Base-by-base conservation (phyloP, 208 protist species). In the Paratrypanosoma confusum region DNA sequence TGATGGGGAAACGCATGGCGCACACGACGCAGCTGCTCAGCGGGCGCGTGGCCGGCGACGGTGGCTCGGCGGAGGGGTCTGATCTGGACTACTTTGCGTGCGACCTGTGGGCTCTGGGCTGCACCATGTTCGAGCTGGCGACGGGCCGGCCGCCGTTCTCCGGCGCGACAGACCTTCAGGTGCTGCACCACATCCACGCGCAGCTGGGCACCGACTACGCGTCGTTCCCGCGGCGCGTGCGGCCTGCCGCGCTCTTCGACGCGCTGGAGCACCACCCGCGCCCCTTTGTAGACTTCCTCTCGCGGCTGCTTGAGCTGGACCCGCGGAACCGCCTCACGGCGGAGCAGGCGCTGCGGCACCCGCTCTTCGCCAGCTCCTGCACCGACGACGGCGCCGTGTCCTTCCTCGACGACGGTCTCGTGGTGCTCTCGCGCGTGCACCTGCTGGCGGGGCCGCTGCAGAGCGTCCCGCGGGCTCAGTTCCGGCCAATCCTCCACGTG, bases 61-160 rank as follows among this genome's bases (percentile, higher is more conserved):
- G n/a, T n/a, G n/a, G n/a, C n/a, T n/a, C n/a, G n/a, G n/a, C n/a
- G n/a, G n/a, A n/a, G n/a, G n/a, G n/a, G n/a, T n/a, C n/a, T n/a
- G n/a, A n/a, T n/a, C n/a, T n/a, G 3, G 60, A 74, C 37, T 66
- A 50, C 32, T 50, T 65, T 16, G 57, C 74, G 0, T 82, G 71
- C 23, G 80, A 89, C 36, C 68, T 84, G 65, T 89, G 80, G 75
- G 70, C 65, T 11, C 44, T 89, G 6, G 80, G 80, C 10, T 89
- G 74, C 50, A 84, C 80, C 3, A 41, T 89, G 26, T 80, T 69
- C 46, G 80, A 89, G 39, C 61, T 89, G 18, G 37, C 39, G 27
- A 80, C 71, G 11, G 80, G 80, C 10, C 42, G 40, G 14, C 21
- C 63, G 35, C 44, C 69, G 36, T 57, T 89, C 67, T 57, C 37